Evolutionary conservation across 2,329 filamentous ascomycete genomes (phyloP).

Genomic region (Beauveria brongniartii): DNA sequence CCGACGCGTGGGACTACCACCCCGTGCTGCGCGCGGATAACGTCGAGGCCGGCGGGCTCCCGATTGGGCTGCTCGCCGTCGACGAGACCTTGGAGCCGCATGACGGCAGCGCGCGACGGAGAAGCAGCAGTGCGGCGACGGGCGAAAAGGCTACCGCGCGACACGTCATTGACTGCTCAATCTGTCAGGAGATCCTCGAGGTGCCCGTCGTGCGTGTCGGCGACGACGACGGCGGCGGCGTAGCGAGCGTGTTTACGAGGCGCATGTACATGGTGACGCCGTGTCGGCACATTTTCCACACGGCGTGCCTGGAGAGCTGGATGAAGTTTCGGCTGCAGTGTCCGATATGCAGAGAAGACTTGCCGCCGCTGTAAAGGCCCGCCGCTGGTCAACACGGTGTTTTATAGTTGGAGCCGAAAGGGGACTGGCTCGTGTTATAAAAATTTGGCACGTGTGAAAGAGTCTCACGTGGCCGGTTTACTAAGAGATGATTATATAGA

Average conservation of each 20-base stretch:
- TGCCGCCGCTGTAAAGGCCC: slow-evolving; percentile 68
- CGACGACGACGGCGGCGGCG: slow-evolving; percentile 44
- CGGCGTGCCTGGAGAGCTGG: slow-evolving; percentile 86
- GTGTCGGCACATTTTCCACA: slow-evolving; percentile 94
- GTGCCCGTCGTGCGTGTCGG: slow-evolving; percentile 65
- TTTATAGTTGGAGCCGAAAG: too few relatives aligned
- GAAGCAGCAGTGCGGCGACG: slow-evolving; percentile 14
- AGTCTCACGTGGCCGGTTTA: not conserved
- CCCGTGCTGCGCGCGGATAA: slow-evolving; percentile 78
- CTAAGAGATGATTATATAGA: not conserved
- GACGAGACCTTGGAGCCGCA: not conserved
- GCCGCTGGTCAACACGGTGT: not conserved
- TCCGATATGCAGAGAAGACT: slow-evolving; percentile 84
- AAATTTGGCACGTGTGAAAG: not conserved
- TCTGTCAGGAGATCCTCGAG: slow-evolving; percentile 87
- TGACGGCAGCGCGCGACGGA: not conserved
- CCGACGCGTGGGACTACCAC: slow-evolving; percentile 91
- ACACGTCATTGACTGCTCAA: slow-evolving; percentile 77
- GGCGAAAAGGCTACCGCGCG: slow-evolving; percentile 24
- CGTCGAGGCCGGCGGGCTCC: slow-evolving; percentile 68
- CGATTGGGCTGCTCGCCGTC: slow-evolving; percentile 57
- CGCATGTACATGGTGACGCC: slow-evolving; percentile 95
- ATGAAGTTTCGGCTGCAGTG: slow-evolving; percentile 90
- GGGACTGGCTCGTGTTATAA: not conserved
- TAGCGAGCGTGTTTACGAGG: slow-evolving; percentile 65